These are phyloP conservation scores for Aureobasidium sp. DNA, from an alignment of 2,329 filamentous ascomycete genomes.

Conservation along the genomic window DNA sequence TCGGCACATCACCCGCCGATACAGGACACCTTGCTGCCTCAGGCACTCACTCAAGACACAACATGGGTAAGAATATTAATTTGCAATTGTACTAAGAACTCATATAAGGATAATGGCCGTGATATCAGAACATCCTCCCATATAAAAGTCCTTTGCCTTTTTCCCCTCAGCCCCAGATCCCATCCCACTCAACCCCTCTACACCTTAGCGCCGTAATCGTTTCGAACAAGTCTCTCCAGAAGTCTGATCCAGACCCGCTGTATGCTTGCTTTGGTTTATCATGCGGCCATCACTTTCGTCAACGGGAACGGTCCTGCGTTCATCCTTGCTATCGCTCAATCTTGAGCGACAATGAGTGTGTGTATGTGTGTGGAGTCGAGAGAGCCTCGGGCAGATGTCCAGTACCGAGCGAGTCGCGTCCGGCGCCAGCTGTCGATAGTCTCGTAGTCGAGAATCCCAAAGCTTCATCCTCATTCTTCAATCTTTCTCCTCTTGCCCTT, in stretches of 20 bases:
- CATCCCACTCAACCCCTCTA: background rate
- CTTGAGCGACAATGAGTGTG: background rate
- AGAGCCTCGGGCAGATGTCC: background rate
- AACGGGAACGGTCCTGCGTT: slow-evolving; percentile 1
- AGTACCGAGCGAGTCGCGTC: background rate
- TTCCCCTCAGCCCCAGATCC: background rate
- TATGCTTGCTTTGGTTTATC: background rate
- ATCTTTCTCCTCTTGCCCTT: slow-evolving; percentile 86
- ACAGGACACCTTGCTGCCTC: background rate
- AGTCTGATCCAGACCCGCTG: background rate
- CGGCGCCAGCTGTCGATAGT: background rate
- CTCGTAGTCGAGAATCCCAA: background rate
- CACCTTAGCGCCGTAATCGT: background rate
- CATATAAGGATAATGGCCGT: background rate
- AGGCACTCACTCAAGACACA: background rate
- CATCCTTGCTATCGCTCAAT: background rate
- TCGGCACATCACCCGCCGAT: background rate
- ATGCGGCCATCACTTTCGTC: background rate
- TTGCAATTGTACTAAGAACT: background rate
- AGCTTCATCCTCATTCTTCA: slow-evolving; percentile 17
- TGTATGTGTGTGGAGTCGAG: background rate
- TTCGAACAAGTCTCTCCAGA: background rate
- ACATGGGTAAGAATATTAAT: background rate
- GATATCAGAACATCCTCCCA: background rate
- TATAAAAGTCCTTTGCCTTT: background rate